Evolutionary conservation across 1,139 yeast species (phyloP), one percentile per base, ranked within the genome.

Genomic region (Ogataea hybrid): DNA sequence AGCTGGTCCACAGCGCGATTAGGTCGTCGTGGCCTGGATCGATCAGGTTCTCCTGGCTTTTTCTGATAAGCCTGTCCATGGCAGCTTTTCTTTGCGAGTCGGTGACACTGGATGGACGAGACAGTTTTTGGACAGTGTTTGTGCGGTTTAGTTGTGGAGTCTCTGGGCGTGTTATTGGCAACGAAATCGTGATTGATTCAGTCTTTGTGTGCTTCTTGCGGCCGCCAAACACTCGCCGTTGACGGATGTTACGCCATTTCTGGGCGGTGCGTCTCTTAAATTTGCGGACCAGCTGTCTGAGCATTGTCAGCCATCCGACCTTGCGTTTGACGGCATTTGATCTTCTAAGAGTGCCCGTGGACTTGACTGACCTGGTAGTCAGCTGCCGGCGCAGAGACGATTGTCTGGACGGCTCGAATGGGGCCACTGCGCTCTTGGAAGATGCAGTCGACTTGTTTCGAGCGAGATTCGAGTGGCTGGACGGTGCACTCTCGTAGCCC

Each of bases 241-340:
- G 36, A 18, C 37, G 36, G 11, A 38, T 22, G 17, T 14, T 27
- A 3, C 41, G 36, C 55, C 57, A 56, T 22, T 44, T 42, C 20
- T 32, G 49, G 3, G 40, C 44, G 4, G 46, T 30, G 12, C 36
- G 37, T 1, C 21, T 12, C 27, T 44, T 54, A 8, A 50, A 12
- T n/a, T 35, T 37, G 10, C 41, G 38, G 4, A 52, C 21, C 4
- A 58, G 28, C 3, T 20, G 18, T 3, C 45, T 15, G 6, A 57
- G 18, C n/a, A 28, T 36, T 2, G 55, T 48, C 10, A 59, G 35
- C 52, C 61, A 54, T 4, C 59, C 55, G 2, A 46, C 32, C 33
- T 52, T 59, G 25, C 62, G 44, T 36, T 49, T 54, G n/a, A 54
- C 49, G 3, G 64, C 64, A 40, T 58, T 58, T 1, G 59, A 49